A percentile compares a stretch with the other conserved stretches of the same genome.
These are phyloP conservation scores for Plantago lanceolata DNA, from an alignment of 305 asterid species.

Conservation along the genomic window DNA sequence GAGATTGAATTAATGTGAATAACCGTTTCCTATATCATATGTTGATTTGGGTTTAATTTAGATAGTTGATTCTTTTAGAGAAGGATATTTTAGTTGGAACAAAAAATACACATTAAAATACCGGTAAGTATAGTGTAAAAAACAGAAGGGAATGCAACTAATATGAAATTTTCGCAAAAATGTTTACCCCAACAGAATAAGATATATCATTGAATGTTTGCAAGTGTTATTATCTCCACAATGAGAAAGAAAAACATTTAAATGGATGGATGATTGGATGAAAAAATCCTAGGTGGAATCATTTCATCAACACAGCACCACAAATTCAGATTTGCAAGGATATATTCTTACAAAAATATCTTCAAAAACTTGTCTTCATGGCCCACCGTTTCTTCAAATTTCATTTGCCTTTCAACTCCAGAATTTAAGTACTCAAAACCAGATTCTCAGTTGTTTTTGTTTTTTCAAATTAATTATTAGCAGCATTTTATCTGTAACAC, in stretches of 20 bases:
- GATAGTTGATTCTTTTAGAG: no score
- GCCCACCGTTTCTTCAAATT: constrained; percentile 30
- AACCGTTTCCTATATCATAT: no score
- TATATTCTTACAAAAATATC: constrained; percentile 46
- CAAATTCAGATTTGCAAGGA: constrained; percentile 51
- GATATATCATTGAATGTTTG: no score
- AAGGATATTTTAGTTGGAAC: no score
- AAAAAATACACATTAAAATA: no score
- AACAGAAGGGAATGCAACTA: no score
- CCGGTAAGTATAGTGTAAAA: no score
- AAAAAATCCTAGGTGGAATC: constrained; percentile 36
- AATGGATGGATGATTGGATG: constrained; percentile 38
- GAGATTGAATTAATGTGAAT: no score
- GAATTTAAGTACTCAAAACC: constrained; percentile 10
- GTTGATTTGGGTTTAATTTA: no score
- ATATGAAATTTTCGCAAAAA: no score
- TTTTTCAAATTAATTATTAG: constrained; percentile 3
- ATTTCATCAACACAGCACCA: constrained; percentile 43
- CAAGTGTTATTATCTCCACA: neutral
- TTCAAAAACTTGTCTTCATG: constrained; percentile 22
- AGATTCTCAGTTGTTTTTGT: constrained; percentile 1
- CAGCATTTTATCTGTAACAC: constrained; percentile 16
- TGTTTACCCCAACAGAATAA: no score
- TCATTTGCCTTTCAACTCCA: constrained; percentile 15
- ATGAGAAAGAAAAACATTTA: neutral